Evolutionary conservation across 2,329 filamentous ascomycete genomes (phyloP).

Genomic region (Paraphoma chrysanthemicola): DNA sequence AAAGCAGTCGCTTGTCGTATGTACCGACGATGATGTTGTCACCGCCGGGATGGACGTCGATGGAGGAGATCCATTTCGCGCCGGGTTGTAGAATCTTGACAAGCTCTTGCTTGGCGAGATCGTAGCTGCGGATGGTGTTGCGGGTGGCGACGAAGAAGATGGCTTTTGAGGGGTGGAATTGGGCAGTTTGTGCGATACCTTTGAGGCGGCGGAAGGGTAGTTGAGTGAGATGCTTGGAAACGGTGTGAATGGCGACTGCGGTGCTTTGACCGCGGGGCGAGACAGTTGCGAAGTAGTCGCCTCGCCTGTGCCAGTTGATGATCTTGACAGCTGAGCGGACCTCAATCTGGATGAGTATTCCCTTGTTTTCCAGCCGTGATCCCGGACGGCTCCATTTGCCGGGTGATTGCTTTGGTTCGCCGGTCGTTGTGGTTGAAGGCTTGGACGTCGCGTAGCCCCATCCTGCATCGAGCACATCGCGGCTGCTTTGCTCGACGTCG

Average conservation of each 20-base stretch:
- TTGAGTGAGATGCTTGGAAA: slow-evolving; percentile 94
- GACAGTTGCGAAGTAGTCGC: slow-evolving; percentile 93
- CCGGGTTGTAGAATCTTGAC: slow-evolving; percentile 93
- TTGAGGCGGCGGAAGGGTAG: slow-evolving; percentile 84
- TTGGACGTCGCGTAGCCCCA: slow-evolving; percentile 87
- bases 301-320: slow-evolving; percentile 90
- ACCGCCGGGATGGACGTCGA: slow-evolving; percentile 90
- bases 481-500: slow-evolving; percentile 75
- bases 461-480: slow-evolving; percentile 82
- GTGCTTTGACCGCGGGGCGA: slow-evolving; percentile 79
- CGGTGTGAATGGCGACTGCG: slow-evolving; percentile 91
- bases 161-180: slow-evolving; percentile 92
- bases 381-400: slow-evolving; percentile 86
- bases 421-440: slow-evolving; percentile 58
- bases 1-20: slow-evolving; percentile 91
- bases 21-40: slow-evolving; percentile 94
- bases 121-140: slow-evolving; percentile 90
- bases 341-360: slow-evolving; percentile 80
- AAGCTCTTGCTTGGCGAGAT: slow-evolving; percentile 88
- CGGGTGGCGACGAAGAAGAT: slow-evolving; percentile 97
- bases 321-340: slow-evolving; percentile 84
- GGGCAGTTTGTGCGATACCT: slow-evolving; percentile 83
- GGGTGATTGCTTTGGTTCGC: slow-evolving; percentile 73
- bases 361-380: slow-evolving; percentile 73
- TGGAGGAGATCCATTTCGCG: slow-evolving; percentile 91